These are phyloP conservation scores for Dactylellina haptotyla DNA, from an alignment of 2,329 filamentous ascomycete genomes.

Conservation along the genomic window DNA sequence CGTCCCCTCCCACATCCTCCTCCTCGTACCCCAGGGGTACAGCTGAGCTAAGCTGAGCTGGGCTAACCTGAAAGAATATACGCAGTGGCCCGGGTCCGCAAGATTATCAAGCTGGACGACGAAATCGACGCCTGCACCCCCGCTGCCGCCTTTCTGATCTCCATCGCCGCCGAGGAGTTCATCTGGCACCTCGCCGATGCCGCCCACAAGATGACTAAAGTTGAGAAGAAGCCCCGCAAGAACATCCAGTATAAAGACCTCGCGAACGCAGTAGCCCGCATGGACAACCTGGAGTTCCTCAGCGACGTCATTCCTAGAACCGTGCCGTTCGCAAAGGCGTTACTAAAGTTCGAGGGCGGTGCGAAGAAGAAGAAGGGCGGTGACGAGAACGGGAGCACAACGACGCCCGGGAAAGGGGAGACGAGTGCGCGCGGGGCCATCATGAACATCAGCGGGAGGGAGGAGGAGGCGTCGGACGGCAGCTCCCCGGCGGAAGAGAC, in stretches of 20 bases:
- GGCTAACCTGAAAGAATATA: not conserved
- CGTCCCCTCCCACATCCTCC: not conserved
- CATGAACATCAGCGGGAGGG: conserved; percentile 10
- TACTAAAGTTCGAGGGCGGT: conserved; percentile 30
- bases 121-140: conserved; percentile 88
- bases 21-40: not conserved
- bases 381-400: not conserved
- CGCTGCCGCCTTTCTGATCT: conserved; percentile 93
- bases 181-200: conserved; percentile 89
- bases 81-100: conserved; percentile 90
- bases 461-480: conserved; percentile 23
- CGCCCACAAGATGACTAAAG: conserved; percentile 85
- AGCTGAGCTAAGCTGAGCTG: no score
- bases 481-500: conserved; percentile 37
- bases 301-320: conserved; percentile 90
- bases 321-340: conserved; percentile 74
- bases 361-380: not conserved
- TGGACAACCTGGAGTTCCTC: conserved; percentile 95
- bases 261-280: conserved; percentile 83
- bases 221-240: conserved; percentile 88
- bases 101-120: conserved; percentile 88
- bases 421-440: conserved; percentile 3
- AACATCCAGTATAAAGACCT: conserved; percentile 97
- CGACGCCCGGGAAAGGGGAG: conserved; percentile 8
- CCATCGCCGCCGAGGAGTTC: conserved; percentile 95